These are phyloP conservation scores for Penicillium brasilianum DNA, from an alignment of 2,329 filamentous ascomycete genomes.

Conservation along the genomic window DNA sequence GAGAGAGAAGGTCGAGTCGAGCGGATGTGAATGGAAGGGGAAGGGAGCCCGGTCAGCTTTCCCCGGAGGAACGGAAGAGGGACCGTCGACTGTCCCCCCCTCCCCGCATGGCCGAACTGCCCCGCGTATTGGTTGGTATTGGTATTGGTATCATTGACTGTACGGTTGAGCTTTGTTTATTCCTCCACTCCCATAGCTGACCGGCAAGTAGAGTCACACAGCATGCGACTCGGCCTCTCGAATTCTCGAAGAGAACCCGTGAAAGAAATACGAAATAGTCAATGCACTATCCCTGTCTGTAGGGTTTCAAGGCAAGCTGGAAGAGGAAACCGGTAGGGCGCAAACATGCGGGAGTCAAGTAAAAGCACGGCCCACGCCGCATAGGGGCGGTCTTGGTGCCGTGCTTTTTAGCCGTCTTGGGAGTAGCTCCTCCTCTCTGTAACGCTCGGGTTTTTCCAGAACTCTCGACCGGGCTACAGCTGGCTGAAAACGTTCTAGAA, in stretches of 20 bases:
- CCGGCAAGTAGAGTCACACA: not conserved
- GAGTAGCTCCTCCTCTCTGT: not conserved
- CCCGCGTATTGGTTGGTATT: not conserved
- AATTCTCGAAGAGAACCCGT: too few species aligned
- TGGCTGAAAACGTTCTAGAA: not conserved
- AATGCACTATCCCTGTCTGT: not conserved
- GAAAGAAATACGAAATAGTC: not conserved
- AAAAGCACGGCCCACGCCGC: constrained; percentile 5
- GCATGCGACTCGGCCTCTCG: not conserved
- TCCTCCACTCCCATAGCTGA: not conserved
- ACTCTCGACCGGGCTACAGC: too few species aligned
- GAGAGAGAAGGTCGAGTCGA: not conserved
- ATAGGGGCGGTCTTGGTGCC: not conserved
- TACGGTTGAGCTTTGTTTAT: not conserved
- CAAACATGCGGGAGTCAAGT: not conserved
- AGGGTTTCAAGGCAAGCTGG: not conserved
- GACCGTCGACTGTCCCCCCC: constrained; percentile 20
- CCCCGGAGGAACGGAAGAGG: constrained; percentile 44
- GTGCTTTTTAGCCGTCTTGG: constrained; percentile 1
- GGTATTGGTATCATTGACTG: not conserved
- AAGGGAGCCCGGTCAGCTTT: constrained; percentile 28
- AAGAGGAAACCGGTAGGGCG: not conserved
- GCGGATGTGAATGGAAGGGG: constrained; percentile 5
- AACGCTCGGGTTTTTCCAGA: too few species aligned
- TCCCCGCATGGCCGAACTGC: constrained; percentile 40